phyloP scores from a whole-genome alignment of 345 rosid genomes.

The Rhodamnia argentea region DNA sequence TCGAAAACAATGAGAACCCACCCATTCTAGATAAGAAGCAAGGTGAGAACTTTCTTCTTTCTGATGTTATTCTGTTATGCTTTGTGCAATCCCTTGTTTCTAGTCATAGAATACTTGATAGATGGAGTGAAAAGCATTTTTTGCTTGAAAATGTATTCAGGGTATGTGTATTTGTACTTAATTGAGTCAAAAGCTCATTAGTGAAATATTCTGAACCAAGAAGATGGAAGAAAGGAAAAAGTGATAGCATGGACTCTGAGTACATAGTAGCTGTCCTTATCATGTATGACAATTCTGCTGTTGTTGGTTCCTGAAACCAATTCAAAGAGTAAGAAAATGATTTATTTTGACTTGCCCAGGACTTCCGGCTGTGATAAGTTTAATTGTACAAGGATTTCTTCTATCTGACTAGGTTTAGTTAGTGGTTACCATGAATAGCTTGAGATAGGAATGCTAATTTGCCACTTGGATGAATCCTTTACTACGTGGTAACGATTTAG shows the following conservation, averaged over 20 bases:
- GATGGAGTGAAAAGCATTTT: neutral
- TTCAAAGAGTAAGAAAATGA: neutral
- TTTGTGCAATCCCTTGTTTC: neutral
- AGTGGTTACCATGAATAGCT: neutral
- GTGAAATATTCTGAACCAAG: neutral
- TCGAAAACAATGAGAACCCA: slow-evolving; percentile 4
- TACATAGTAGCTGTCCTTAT: neutral
- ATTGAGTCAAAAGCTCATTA: neutral
- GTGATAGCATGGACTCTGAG: neutral
- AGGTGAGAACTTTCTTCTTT: slow-evolving; percentile 14
- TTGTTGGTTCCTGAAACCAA: neutral
- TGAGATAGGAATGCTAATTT: neutral
- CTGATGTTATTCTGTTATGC: neutral
- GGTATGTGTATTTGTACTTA: neutral
- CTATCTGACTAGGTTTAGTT: neutral
- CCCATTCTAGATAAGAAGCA: neutral
- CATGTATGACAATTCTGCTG: neutral
- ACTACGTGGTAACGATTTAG: neutral
- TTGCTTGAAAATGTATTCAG: neutral
- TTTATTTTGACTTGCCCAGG: neutral
- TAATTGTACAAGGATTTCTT: neutral
- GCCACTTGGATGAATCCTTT: neutral
- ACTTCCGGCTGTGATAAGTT: neutral
- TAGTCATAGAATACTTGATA: neutral
- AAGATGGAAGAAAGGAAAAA: neutral